These are phyloP conservation scores for Cercis canadensis DNA, from an alignment of 306 rosid species.

Conservation along the genomic window DNA sequence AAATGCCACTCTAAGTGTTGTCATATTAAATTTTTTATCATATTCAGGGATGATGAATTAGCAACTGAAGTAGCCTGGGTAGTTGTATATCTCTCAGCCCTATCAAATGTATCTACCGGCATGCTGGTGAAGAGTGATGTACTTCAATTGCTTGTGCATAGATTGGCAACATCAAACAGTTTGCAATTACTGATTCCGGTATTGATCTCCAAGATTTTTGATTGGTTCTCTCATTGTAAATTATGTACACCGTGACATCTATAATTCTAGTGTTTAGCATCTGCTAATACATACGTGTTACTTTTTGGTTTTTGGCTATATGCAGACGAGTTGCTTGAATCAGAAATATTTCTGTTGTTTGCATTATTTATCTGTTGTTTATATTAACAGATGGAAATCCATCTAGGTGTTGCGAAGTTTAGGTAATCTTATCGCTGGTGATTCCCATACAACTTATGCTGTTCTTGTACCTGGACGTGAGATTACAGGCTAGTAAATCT, in stretches of 20 bases:
- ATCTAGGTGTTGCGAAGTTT: slow-evolving; percentile 84
- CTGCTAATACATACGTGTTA: slow-evolving; percentile 8
- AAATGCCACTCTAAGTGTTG: slow-evolving; percentile 32
- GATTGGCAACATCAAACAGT: slow-evolving; percentile 77
- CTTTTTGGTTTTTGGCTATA: no score
- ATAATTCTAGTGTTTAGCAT: slow-evolving; percentile 22
- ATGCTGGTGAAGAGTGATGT: slow-evolving; percentile 79
- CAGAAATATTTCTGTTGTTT: slow-evolving; percentile 10
- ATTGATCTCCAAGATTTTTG: slow-evolving; percentile 30
- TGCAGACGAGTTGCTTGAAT: slow-evolving; percentile 1
- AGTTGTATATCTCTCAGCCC: slow-evolving; percentile 90
- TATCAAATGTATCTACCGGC: slow-evolving; percentile 79
- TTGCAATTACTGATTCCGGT: slow-evolving; percentile 94
- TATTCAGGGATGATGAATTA: slow-evolving; percentile 88
- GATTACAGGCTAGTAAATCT: slow-evolving; percentile 71
- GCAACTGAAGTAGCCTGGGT: slow-evolving; percentile 99
- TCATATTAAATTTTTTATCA: slow-evolving; percentile 29
- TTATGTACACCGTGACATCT: slow-evolving; percentile 8
- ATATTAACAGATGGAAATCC: slow-evolving; percentile 45
- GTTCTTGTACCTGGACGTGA: slow-evolving; percentile 75
- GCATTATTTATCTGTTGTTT: slow-evolving; percentile 25
- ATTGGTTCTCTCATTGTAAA: slow-evolving; percentile 18
- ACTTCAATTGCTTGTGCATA: slow-evolving; percentile 79
- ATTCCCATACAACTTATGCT: slow-evolving; percentile 58
- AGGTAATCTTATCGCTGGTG: slow-evolving; percentile 93